phyloP scores from a whole-genome alignment of 2,329 filamentous ascomycete genomes.

The Aspergillus amoenus region DNA sequence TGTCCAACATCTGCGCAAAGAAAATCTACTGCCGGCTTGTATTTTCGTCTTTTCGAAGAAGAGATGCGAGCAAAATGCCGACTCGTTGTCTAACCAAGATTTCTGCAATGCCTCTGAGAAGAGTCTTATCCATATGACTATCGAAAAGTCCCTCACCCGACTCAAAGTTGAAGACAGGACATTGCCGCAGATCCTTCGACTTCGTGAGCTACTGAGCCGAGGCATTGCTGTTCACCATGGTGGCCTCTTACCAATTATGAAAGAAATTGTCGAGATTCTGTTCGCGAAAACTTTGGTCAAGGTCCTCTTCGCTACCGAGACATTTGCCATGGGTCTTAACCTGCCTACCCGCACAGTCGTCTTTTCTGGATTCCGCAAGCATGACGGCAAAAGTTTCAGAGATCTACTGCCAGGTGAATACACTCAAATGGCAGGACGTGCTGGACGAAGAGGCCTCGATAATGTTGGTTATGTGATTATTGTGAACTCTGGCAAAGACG shows the following conservation, averaged over 20 bases:
- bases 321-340: constrained; percentile 97
- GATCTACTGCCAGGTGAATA: constrained; percentile 94
- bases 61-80: constrained; percentile 93
- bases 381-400: constrained; percentile 88
- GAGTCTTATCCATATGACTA: constrained; percentile 95
- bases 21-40: constrained; percentile 83
- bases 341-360: constrained; percentile 94
- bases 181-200: constrained; percentile 86
- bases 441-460: constrained; percentile 88
- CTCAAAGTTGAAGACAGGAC: constrained; percentile 85
- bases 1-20: constrained; percentile 85
- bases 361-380: constrained; percentile 95
- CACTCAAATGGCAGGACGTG: constrained; percentile 96
- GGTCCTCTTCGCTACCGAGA: constrained; percentile 95
- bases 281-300: constrained; percentile 96
- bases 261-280: constrained; percentile 94
- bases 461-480: constrained; percentile 93
- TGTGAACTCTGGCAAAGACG: constrained; percentile 74
- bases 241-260: constrained; percentile 90
- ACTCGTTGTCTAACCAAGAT: constrained; percentile 91
- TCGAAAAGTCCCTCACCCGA: constrained; percentile 89
- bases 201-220: constrained; percentile 79
- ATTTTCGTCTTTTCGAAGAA: constrained; percentile 99
- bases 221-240: constrained; percentile 97
- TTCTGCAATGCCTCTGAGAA: constrained; percentile 93